phyloP scores from a whole-genome alignment of 805 yeast genomes.

The Schwanniomyces vanrijiae region DNA sequence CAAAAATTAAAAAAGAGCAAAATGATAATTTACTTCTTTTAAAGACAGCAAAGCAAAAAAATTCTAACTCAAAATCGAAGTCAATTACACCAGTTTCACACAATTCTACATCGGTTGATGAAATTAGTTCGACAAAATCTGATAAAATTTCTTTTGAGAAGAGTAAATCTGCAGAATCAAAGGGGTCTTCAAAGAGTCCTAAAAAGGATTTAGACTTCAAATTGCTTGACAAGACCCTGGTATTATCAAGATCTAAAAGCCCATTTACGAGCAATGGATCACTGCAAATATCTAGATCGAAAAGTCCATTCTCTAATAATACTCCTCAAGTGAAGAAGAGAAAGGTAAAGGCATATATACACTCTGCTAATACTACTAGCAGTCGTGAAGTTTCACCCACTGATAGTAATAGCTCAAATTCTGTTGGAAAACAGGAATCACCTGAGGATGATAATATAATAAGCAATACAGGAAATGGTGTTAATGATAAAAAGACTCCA shows the following conservation, averaged over 20 bases:
- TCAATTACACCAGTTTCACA: not conserved
- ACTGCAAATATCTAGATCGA: constrained; percentile 14
- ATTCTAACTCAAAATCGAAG: not conserved
- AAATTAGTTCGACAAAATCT: not conserved
- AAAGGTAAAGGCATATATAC: constrained; percentile 29
- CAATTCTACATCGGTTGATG: not conserved
- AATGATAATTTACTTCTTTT: not conserved
- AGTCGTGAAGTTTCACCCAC: not conserved
- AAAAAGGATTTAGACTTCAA: not conserved
- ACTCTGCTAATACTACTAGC: constrained; percentile 7
- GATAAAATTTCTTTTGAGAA: not conserved
- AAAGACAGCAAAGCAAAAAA: not conserved
- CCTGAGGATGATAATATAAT: not conserved
- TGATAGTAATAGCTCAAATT: not conserved
- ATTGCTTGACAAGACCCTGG: constrained; percentile 8
- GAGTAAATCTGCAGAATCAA: not conserved
- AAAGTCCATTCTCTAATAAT: constrained; percentile 18
- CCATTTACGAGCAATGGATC: constrained; percentile 15
- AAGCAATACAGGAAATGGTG: not conserved
- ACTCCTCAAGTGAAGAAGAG: constrained; percentile 17
- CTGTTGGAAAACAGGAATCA: not conserved
- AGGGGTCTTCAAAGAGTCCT: not conserved
- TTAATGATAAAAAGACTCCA: not conserved
- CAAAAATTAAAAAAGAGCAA: not conserved
- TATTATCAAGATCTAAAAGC: constrained; percentile 16